Base-by-base conservation (phyloP, 1,139 yeast genomes). In the Yamadazyma epiphylla region DNA sequence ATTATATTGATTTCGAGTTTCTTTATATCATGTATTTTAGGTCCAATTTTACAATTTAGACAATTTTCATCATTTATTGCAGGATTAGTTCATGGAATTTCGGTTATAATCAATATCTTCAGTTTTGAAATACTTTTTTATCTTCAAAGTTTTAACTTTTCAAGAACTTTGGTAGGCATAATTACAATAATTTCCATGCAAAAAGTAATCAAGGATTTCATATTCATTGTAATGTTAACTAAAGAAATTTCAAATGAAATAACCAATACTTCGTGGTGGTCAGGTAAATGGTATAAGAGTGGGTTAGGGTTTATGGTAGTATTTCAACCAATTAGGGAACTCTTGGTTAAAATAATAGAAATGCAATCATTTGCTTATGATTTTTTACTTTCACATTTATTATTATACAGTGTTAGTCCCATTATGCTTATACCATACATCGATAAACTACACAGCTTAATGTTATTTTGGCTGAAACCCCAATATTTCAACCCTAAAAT, bases 181-280 rank as follows among this genome's bases (percentile, higher is more conserved):
- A 64, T 81, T 9, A 66, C 81, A n/a, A 57, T 76, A 1, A 51
- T 78, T 7, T 65, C 69, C 29, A 44, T 79, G 11, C 91, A 84
- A 38, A 61, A 74, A 13, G 48, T 72, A 5, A n/a, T 81, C 2
- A 67, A 74, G 14, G 47, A 43, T 20, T 25, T 48, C 35, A 70
- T 76, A 25, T 38, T 39, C 12, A 35, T 41, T 11, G 40, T 69
- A 1, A 40, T 73, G 1, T 49, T 84, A 11, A 68, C 89, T 1
- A 63, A 81, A 35, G 95, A 86, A 46, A 58, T 74, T 37, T 67
- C 64, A 25, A 74, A 69, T 36, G 79, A 74, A 37, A 58, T 59
- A 22, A 52, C 82, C 2, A 83, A 82, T 46, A 49, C 69, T 16
- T 80, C 89, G 0, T 87, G 95, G 95, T 87, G 95, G 95, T 74